Evolutionary conservation across 805 yeast species (phyloP).

Genomic region (Candida michaelii): DNA sequence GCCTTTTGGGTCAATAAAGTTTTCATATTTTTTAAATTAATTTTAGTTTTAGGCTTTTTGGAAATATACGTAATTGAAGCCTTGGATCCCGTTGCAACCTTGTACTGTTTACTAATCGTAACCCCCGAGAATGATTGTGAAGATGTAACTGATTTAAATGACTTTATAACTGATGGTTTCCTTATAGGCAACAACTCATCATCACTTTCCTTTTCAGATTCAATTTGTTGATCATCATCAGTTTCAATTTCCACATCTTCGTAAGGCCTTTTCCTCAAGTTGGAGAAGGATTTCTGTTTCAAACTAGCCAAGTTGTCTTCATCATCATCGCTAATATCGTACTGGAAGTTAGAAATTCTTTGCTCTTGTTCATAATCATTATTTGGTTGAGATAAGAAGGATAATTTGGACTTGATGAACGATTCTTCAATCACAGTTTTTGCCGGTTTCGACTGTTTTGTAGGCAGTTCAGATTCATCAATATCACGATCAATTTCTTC

Average conservation of each 20-base stretch:
- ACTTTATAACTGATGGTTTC: constrained; percentile 47
- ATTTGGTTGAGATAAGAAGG: constrained; percentile 44
- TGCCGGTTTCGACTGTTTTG: constrained; percentile 1
- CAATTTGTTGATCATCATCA: constrained; percentile 16
- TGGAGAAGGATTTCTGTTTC: constrained; percentile 36
- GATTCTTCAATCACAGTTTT: constrained; percentile 44
- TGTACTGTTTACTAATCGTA: constrained; percentile 52
- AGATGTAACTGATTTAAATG: constrained; percentile 45
- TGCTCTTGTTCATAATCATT: constrained; percentile 35
- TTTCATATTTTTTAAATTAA: constrained; percentile 13
- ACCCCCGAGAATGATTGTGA: constrained; percentile 49
- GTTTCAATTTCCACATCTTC: constrained; percentile 25
- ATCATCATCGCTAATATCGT: constrained; percentile 35
- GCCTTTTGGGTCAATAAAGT: constrained; percentile 1
- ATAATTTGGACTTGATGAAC: constrained; percentile 55
- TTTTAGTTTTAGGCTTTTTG: constrained; percentile 23
- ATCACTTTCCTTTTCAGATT: constrained; percentile 21
- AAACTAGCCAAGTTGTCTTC: constrained; percentile 49
- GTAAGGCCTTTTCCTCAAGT: constrained; percentile 23
- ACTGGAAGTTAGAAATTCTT: constrained; percentile 32
- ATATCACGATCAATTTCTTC: constrained; percentile 21
- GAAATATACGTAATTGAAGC: constrained; percentile 61
- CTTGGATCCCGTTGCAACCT: constrained; percentile 53
- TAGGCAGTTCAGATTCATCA: constrained; percentile 16
- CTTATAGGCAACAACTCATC: constrained; percentile 41